Conservation (phyloP, 257 asterid genomes). For the Nemophila menziesii region DNA sequence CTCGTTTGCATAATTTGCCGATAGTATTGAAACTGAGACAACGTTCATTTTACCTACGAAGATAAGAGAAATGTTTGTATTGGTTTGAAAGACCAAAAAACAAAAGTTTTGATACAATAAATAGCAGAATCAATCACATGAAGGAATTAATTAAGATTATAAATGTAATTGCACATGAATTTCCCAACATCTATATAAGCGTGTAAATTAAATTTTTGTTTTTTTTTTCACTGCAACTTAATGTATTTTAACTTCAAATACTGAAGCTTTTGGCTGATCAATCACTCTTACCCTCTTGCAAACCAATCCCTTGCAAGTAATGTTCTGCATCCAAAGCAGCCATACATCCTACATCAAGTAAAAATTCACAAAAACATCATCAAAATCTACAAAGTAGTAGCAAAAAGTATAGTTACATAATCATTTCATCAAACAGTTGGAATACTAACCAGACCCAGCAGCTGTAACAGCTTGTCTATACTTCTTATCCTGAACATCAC, state of each 20-base stretch:
- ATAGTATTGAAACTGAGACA: too few species aligned
- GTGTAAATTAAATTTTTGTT: not conserved
- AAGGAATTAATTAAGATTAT: not conserved
- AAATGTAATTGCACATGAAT: not conserved
- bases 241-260: slow-evolving; percentile 9
- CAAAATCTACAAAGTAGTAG: slow-evolving; percentile 2
- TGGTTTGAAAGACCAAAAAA: too few species aligned
- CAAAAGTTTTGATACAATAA: too few species aligned
- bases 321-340: slow-evolving; percentile 97
- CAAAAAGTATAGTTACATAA: not conserved
- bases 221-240: not conserved
- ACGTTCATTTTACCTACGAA: too few species aligned
- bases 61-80: too few species aligned
- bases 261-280: slow-evolving; percentile 31
- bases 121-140: not conserved
- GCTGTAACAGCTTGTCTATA: slow-evolving; percentile 95
- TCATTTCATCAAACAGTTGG: not conserved
- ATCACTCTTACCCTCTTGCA: slow-evolving; percentile 93
- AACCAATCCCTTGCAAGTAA: slow-evolving; percentile 75
- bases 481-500: slow-evolving; percentile 98
- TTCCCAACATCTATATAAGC: not conserved
- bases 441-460: slow-evolving; percentile 74
- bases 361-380: slow-evolving; percentile 4
- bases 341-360: slow-evolving; percentile 70
- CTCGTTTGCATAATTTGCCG: not conserved